A percentile compares a stretch with the other conserved stretches of the same genome.
phyloP scores from a whole-genome alignment of 2,329 filamentous ascomycete genomes.

The Trichophyton mentagrophytes region DNA sequence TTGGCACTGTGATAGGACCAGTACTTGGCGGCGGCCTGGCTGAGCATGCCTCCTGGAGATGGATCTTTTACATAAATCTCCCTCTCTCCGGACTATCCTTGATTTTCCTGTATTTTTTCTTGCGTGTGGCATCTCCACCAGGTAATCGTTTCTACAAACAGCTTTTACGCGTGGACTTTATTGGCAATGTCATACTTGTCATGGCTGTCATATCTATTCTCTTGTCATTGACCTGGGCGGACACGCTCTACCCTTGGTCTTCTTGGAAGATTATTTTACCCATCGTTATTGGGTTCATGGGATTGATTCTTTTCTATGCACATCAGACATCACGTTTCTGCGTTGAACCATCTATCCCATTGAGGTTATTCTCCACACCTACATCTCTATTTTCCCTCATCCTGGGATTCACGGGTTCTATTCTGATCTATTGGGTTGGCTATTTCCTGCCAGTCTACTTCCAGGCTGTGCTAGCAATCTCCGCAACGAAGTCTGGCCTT shows the following conservation, averaged over 20 bases:
- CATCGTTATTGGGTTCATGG: slow-evolving; percentile 25
- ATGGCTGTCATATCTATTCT: slow-evolving; percentile 26
- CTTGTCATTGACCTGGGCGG: slow-evolving; percentile 29
- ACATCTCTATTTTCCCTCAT: slow-evolving; percentile 6
- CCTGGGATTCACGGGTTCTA: background rate
- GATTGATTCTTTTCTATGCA: slow-evolving; percentile 19
- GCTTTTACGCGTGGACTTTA: slow-evolving; percentile 21
- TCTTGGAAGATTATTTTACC: slow-evolving; percentile 8
- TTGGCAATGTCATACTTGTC: slow-evolving; percentile 26
- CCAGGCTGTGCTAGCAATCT: slow-evolving; percentile 27
- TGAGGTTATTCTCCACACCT: slow-evolving; percentile 8
- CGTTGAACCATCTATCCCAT: slow-evolving; percentile 29
- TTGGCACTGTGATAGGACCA: background rate
- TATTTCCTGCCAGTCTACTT: slow-evolving; percentile 32
- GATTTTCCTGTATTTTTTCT: slow-evolving; percentile 21
- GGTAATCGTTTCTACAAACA: slow-evolving; percentile 24
- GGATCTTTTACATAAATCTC: slow-evolving; percentile 27
- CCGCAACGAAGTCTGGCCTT: slow-evolving; percentile 29
- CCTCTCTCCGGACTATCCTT: slow-evolving; percentile 21
- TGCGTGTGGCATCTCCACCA: slow-evolving; percentile 15
- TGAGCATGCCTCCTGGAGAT: background rate
- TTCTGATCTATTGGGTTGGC: background rate
- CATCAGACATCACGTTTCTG: slow-evolving; percentile 25
- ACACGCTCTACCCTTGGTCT: slow-evolving; percentile 23
- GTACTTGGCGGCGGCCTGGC: background rate